Base-by-base conservation (phyloP, 345 rosid genomes). In the Populus nigra region DNA sequence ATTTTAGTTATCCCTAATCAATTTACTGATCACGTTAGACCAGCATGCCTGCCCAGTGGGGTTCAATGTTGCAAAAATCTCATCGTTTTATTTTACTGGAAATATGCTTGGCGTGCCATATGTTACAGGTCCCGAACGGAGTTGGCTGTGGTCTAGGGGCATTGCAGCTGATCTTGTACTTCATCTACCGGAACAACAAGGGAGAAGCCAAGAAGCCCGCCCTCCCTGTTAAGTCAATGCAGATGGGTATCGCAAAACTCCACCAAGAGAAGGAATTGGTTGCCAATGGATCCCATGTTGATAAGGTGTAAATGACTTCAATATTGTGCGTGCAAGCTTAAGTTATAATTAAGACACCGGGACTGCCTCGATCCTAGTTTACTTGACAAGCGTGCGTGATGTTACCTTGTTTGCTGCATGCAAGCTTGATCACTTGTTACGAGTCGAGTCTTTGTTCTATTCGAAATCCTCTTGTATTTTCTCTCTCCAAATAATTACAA, bases 91-190 rank as follows among this genome's bases (percentile, higher is more conserved):
- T 22, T 38, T 41, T 15, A 49, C 27, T 16, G 27, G 33, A 20
- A 2, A 33, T 9, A 17, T 57, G 20, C 3, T 59, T 47, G 68
- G 2, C 29, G 10, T 68, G 1, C 15, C 0, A 20, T 3, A 55
- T 9, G 20, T 12, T 61, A 72, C 89, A 96, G 98, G 82, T 93
- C n/a, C 98, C 98, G 3, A 96, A 96, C 76, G 99, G 99, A 13
- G 87, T 96, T 76, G 99, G 99, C 7, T 84, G 91, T 45, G 97
- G 87, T 0, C 86, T 96, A 1, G 98, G 99, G 25, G 69, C 93
- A 47, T 36, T 88, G 35, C 99, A 96, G 71, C 82, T 96, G 84
- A 90, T 93, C 57, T 65, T 96, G 59, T 96, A 93, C 85, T 81
- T 87, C 84, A 92, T 96, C 69, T 96, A 92, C 86, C 87, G 88